Percentiles rank a stretch among this genome's conserved stretches.
These are phyloP conservation scores for Fusarium sp. DNA, from an alignment of 2,329 filamentous ascomycete genomes.

Conservation along the genomic window DNA sequence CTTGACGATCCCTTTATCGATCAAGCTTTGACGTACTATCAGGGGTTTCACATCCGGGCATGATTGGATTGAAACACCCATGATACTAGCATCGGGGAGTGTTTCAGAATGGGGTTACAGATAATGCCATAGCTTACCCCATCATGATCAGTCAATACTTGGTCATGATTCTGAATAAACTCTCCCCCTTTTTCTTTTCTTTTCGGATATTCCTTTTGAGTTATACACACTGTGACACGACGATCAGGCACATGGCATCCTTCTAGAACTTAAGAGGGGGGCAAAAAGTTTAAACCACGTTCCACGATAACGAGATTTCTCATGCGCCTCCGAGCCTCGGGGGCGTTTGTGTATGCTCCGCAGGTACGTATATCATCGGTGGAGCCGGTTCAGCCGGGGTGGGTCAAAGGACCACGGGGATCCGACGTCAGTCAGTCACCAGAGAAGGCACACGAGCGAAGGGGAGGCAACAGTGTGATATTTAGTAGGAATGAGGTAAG, in stretches of 20 bases:
- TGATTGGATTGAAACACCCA: constrained; percentile 1
- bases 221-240: neutral
- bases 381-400: constrained; percentile 5
- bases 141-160: neutral
- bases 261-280: neutral
- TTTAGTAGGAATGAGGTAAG: constrained; percentile 1
- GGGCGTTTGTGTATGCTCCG: neutral
- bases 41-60: neutral
- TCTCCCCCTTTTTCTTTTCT: neutral
- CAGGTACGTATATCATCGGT: constrained; percentile 13
- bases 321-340: neutral
- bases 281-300: neutral
- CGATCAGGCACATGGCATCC: neutral
- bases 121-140: neutral
- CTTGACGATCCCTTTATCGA: neutral
- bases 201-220: neutral
- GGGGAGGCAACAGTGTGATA: neutral
- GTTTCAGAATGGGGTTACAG: neutral
- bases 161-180: neutral
- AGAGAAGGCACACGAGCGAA: constrained; percentile 8
- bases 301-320: neutral
- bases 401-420: constrained; percentile 35
- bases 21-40: neutral
- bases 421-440: constrained; percentile 31
- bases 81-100: neutral